Evolutionary conservation across 2,329 filamentous ascomycete genomes (phyloP), one percentile per base, ranked within the genome.

Genomic region (Xylogone sp.): DNA sequence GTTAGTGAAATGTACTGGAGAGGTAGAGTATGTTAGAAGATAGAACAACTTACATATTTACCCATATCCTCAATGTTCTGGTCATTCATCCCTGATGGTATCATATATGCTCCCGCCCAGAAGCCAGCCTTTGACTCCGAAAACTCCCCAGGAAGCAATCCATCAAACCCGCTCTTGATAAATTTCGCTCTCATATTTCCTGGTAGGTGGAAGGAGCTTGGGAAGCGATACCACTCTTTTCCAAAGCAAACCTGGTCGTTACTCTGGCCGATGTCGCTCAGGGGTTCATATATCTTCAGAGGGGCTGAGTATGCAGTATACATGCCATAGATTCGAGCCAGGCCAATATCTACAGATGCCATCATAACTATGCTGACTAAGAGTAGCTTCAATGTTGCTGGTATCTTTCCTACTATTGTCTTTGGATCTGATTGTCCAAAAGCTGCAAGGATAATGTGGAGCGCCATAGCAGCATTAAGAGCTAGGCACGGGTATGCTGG

Each of bases 181-280:
- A 97, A 99, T 61, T 94, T 96, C 61, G 89, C 87, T 57, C 82
- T 86, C 75, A 94, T 88, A 46, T 83, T 81, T n/a, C 84, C 75
- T 0, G 94, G 93, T 2, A 99, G 76, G 66, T 94, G 91, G 73
- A 91, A 97, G 0, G 92, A 95, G 1, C 88, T 93, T 1, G 94
- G 93, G 66, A 97, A 97, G 31, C 94, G 88, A 69, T 99, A 97
- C 94, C 94, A 99, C 67, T 99, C 94, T 67, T 97, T 99, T 22
- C 90, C 91, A 39, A 96, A 81, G 68, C 94, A 99, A 2, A 99
- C 82, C 18, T 77, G 84, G 56, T 90, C 86, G 1, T 74, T 78
- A 8, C 72, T 63, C 13, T 76, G 63, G 43, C 73, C 72, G 19
- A 76, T 62, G 1, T 73, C 67, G 45, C 81, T 75, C 1, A 97